A percentile compares a stretch with the other conserved stretches of the same genome.
Evolutionary conservation across 495 filamentous ascomycete species (phyloP).

Genomic region (Talaromyces proteolyticus): DNA sequence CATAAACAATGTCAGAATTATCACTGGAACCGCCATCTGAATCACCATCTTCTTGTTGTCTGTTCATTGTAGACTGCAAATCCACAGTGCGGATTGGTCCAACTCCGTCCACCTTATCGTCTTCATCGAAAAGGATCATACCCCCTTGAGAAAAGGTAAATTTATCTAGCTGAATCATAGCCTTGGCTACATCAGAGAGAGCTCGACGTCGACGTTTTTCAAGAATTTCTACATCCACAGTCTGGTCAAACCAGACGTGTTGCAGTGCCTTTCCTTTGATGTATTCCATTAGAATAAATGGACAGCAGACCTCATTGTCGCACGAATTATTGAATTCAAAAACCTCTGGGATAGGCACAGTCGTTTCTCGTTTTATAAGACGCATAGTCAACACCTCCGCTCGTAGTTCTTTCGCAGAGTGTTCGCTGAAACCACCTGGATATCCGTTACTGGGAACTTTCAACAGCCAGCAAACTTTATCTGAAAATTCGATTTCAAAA

Average conservation of each 20-base stretch:
- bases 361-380: conserved; percentile 13
- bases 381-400: conserved; percentile 15
- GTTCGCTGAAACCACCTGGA: conserved; percentile 6
- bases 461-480: conserved; percentile 11
- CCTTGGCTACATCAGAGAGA: conserved; percentile 18
- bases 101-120: not conserved
- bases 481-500: conserved; percentile 11
- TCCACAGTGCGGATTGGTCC: not conserved
- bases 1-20: too few relatives aligned
- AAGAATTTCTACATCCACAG: not conserved
- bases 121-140: conserved; percentile 12
- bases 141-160: conserved; percentile 18
- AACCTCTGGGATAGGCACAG: conserved; percentile 23
- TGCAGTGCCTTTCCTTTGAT: conserved; percentile 16
- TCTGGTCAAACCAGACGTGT: conserved; percentile 16
- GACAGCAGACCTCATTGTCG: conserved; percentile 11
- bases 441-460: conserved; percentile 16
- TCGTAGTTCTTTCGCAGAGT: conserved; percentile 8
- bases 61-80: not conserved
- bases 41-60: not conserved
- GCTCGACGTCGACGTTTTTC: conserved; percentile 13
- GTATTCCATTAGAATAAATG: conserved; percentile 17
- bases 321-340: conserved; percentile 10
- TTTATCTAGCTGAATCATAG: conserved; percentile 24
- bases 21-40: too few relatives aligned